Evolutionary conservation across 345 rosid genomes (phyloP).

Genomic region (Eucalyptus erythrocorys): DNA sequence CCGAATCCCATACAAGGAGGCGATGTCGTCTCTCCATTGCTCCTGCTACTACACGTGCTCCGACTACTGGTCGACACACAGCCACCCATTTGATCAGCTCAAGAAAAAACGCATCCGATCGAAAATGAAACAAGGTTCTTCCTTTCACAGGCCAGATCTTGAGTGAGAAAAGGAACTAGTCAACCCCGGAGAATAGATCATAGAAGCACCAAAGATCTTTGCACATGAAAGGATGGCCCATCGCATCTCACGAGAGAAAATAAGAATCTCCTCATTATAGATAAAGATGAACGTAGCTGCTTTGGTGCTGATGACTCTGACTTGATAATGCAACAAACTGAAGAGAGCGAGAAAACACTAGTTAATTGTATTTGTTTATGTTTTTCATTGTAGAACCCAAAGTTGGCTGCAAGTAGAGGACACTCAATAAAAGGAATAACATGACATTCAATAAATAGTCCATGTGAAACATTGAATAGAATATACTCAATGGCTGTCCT

Average conservation of each 20-base stretch:
- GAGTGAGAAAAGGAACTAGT: slow-evolving; percentile 9
- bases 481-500: slow-evolving; percentile 46
- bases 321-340: slow-evolving; percentile 36
- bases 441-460: slow-evolving; percentile 20
- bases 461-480: slow-evolving; percentile 64
- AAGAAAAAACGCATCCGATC: slow-evolving; percentile 20
- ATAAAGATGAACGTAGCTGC: slow-evolving; percentile 29
- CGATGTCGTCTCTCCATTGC: slow-evolving; percentile 55
- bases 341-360: slow-evolving; percentile 20
- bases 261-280: slow-evolving; percentile 23
- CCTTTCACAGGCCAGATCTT: slow-evolving; percentile 15
- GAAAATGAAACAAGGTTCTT: slow-evolving; percentile 7
- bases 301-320: slow-evolving; percentile 4
- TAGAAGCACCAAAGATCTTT: slow-evolving; percentile 25
- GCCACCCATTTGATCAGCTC: slow-evolving; percentile 68
- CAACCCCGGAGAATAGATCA: slow-evolving; percentile 13
- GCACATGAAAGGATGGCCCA: slow-evolving; percentile 16
- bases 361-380: slow-evolving; percentile 31
- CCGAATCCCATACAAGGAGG: slow-evolving; percentile 48
- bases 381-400: slow-evolving; percentile 9
- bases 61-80: slow-evolving; percentile 84
- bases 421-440: slow-evolving; percentile 17
- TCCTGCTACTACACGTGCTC: slow-evolving; percentile 69
- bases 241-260: slow-evolving; percentile 14
- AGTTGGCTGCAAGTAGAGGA: slow-evolving; percentile 22